Evolutionary conservation across 2,329 filamentous ascomycete species (phyloP), one percentile per base, ranked within the genome.

Genomic region (Kalmusia sp.): DNA sequence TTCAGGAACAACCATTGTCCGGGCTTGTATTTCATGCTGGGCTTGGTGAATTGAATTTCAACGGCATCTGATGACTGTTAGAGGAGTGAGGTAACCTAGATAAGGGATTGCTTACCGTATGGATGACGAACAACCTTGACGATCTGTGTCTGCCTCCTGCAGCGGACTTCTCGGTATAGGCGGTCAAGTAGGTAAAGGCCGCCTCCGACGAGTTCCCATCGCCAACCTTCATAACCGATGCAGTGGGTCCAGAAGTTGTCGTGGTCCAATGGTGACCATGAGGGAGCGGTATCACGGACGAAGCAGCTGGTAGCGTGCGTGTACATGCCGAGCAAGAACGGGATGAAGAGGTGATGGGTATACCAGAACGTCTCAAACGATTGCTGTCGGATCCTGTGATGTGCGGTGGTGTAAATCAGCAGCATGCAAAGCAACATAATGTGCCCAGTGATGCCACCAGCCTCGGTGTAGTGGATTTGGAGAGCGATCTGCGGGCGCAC

Each of bases 351-450:
- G 69, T 99, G 95, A 76, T 99, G 95, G 0, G 92, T 96, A 77
- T 99, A 99, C 95, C 95, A 99, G 74, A 99, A 99, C 0, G 93
- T 96, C 78, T 99, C 95, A 71, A 93, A 99, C 0, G 92, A 96
- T 73, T 99, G 95, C 73, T 98, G 93, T 49, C 95, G 90, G 61
- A 99, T 98, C 62, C 91, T 90, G 66, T 89, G 84, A 71, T 99
- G 95, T 2, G 95, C 90, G 0, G 93, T 97, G 1, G 95, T 99
- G 78, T 96, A 99, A 83, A 99, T 99, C 58, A 99, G 79, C 58
- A 99, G 80, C 95, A 99, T 99, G 83, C 93, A 98, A n/a, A 99
- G 82, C 22, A 98, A 84, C 95, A 99, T 99, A 58, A 97, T 84
- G 76, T 99, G 95, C 6, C 95, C 95, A 2, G 95, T 99, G 58